phyloP scores from a whole-genome alignment of 169 alveolate genomes.

The Plasmodium fragile region DNA sequence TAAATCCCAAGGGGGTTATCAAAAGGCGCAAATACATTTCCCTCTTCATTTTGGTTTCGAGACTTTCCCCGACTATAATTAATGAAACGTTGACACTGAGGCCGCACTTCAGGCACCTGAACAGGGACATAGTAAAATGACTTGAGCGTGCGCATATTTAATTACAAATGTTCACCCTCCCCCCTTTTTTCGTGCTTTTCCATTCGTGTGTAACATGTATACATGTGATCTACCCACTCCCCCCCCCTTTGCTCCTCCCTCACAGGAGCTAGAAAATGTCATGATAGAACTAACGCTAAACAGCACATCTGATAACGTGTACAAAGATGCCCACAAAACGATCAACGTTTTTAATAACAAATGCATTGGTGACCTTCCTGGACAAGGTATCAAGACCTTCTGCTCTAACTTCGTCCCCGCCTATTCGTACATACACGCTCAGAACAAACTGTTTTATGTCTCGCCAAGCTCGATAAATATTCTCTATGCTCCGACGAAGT shows the following conservation, averaged over 20 bases:
- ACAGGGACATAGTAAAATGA: constrained; percentile 65
- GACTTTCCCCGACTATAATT: constrained; percentile 46
- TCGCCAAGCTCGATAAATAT: constrained; percentile 70
- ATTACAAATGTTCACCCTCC: background rate
- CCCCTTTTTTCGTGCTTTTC: no score
- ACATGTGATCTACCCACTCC: background rate
- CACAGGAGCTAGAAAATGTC: constrained; percentile 52
- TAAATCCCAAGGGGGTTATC: constrained; percentile 69
- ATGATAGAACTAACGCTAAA: constrained; percentile 36
- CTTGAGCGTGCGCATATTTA: background rate
- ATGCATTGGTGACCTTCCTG: constrained; percentile 24
- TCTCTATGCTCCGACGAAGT: constrained; percentile 73
- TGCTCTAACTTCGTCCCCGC: constrained; percentile 70
- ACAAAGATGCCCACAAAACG: constrained; percentile 55
- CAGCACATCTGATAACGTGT: constrained; percentile 24
- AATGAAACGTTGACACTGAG: constrained; percentile 50
- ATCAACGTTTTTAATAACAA: constrained; percentile 54
- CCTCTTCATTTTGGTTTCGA: constrained; percentile 48
- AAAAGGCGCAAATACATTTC: constrained; percentile 57
- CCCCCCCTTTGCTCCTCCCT: background rate
- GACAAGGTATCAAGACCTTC: constrained; percentile 48
- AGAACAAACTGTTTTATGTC: constrained; percentile 59
- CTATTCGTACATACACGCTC: constrained; percentile 54
- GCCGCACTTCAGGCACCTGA: constrained; percentile 54
- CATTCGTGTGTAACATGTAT: constrained; percentile 2